Evolutionary conservation across 1,284 basidiomycete genomes (phyloP).

Genomic region (Polyporus tsugae): DNA sequence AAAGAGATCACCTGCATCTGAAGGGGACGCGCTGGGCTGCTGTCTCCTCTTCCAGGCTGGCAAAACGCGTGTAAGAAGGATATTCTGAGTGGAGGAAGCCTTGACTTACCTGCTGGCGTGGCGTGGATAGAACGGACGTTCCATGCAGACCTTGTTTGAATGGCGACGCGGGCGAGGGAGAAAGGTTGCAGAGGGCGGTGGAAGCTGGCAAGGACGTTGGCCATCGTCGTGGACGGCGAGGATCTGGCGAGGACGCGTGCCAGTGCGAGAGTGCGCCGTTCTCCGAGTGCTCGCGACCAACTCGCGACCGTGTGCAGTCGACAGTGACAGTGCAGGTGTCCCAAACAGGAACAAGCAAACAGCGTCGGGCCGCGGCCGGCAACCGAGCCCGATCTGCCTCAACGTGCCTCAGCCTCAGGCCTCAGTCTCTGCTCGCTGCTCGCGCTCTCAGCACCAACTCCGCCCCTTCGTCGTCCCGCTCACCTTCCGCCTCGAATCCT

Average conservation of each 20-base stretch:
- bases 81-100: not conserved
- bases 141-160: not conserved
- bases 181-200: constrained; percentile 16
- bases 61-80: not conserved
- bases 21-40: constrained; percentile 7
- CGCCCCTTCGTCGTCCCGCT: no score
- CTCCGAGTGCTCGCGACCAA: no score
- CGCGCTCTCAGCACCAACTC: no score
- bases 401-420: no score
- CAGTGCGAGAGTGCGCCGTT: not conserved
- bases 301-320: not conserved
- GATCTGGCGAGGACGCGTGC: not conserved
- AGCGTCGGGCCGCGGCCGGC: no score
- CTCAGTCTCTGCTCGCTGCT: no score
- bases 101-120: constrained; percentile 30
- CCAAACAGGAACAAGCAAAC: constrained; percentile 2
- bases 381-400: no score
- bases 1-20: constrained; percentile 36
- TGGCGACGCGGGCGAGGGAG: constrained; percentile 2
- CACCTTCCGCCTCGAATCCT: no score
- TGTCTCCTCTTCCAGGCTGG: constrained; percentile 37
- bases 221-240: constrained; percentile 24
- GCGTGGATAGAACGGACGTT: constrained; percentile 23
- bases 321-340: no score
- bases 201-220: constrained; percentile 20